Conservation (phyloP, 116 monocot genomes). For the Zostera marina region DNA sequence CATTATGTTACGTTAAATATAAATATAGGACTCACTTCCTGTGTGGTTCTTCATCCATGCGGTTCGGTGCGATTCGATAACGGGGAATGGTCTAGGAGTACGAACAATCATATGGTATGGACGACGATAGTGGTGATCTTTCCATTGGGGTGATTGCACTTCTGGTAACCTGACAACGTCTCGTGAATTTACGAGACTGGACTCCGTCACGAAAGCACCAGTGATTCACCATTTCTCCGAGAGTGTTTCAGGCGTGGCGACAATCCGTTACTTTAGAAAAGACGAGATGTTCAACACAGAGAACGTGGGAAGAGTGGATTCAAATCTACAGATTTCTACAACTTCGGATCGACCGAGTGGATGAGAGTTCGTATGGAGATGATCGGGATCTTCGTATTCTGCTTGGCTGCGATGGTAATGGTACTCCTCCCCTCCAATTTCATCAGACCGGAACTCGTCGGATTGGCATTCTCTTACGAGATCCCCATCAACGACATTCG, state of each 20-base stretch:
- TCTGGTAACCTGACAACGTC: constrained; percentile 89
- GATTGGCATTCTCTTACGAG: constrained; percentile 87
- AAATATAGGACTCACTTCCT: too few species aligned
- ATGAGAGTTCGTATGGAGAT: constrained; percentile 87
- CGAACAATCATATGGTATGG: constrained; percentile 92
- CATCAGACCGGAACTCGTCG: constrained; percentile 81
- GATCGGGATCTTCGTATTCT: constrained; percentile 67
- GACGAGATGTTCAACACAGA: constrained; percentile 47
- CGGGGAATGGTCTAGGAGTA: too few species aligned
- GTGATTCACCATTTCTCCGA: constrained; percentile 99
- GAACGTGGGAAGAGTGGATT: constrained; percentile 58
- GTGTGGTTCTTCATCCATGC: too few species aligned
- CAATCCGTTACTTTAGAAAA: constrained; percentile 76
- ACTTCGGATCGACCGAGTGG: constrained; percentile 94
- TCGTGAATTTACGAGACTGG: constrained; percentile 87
- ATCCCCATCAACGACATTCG: constrained; percentile 66
- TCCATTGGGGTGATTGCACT: constrained; percentile 50
- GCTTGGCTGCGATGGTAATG: constrained; percentile 71
- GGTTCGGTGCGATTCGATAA: too few species aligned
- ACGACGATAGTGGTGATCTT: constrained; percentile 44
- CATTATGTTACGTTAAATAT: too few species aligned
- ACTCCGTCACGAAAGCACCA: constrained; percentile 94
- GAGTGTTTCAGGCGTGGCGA: constrained; percentile 73
- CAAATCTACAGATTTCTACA: constrained; percentile 90
- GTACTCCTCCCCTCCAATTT: constrained; percentile 61